A percentile compares a stretch with the other conserved stretches of the same genome.
These are phyloP conservation scores for Fusarium sp. DNA, from an alignment of 2,329 filamentous ascomycete species.

Conservation along the genomic window DNA sequence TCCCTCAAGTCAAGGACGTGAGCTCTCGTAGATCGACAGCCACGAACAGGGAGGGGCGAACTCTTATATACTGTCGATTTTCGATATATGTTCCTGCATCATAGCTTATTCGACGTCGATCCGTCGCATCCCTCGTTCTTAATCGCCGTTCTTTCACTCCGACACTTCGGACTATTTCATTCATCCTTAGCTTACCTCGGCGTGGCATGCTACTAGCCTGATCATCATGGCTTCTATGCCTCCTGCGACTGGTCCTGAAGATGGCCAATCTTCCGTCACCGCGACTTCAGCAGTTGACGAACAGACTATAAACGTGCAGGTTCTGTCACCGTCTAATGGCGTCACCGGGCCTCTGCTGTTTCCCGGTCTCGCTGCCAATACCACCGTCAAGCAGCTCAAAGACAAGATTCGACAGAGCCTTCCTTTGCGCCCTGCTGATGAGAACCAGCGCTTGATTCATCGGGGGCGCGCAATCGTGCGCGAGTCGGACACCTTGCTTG, in stretches of 20 bases:
- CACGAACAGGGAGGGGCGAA: constrained; percentile 16
- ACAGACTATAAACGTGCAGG: constrained; percentile 64
- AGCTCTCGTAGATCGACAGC: constrained; percentile 26
- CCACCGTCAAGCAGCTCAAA: constrained; percentile 68
- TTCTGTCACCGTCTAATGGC: constrained; percentile 68
- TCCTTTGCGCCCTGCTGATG: constrained; percentile 61
- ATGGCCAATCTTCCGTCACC: constrained; percentile 17
- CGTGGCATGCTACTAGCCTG: constrained; percentile 45
- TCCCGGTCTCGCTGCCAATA: constrained; percentile 58
- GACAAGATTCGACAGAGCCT: constrained; percentile 66
- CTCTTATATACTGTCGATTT: constrained; percentile 13
- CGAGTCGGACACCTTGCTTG: constrained; percentile 65
- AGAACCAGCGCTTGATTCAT: constrained; percentile 70
- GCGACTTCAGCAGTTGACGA: constrained; percentile 44
- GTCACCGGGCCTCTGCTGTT: constrained; percentile 64
- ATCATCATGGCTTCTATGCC: constrained; percentile 55
- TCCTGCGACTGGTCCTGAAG: constrained; percentile 44
- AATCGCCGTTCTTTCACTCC: constrained; percentile 9
- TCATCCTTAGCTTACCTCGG: constrained; percentile 19
- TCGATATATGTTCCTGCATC: constrained; percentile 3
- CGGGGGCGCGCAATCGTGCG: constrained; percentile 66
- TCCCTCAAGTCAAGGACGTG: constrained; percentile 13
- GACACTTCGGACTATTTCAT: constrained; percentile 17
- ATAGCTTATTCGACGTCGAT: constrained; percentile 8
- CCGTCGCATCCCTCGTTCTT: constrained; percentile 2